These are phyloP conservation scores for Xylaria sp. DNA, from an alignment of 2,329 filamentous ascomycete species.

Conservation along the genomic window DNA sequence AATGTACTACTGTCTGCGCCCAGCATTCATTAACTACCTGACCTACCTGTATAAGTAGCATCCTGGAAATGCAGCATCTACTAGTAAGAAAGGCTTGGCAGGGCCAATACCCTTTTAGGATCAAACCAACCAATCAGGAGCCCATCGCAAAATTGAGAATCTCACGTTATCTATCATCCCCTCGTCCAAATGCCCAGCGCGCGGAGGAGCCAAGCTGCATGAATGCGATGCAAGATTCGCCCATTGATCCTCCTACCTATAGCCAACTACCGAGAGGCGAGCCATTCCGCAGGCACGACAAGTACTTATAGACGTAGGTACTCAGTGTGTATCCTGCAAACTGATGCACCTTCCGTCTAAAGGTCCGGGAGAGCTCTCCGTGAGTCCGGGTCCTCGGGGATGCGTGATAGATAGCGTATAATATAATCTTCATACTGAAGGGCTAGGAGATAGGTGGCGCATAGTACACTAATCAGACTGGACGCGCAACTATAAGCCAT, in stretches of 20 bases:
- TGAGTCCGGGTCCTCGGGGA: constrained; percentile 5
- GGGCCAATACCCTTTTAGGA: constrained; percentile 33
- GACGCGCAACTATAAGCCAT: too few species aligned
- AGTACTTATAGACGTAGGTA: neutral
- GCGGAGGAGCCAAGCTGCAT: neutral
- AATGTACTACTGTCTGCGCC: too few species aligned
- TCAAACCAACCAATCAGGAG: constrained; percentile 30
- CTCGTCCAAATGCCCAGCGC: constrained; percentile 21
- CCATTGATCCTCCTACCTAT: neutral
- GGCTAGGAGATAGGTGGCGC: too few species aligned
- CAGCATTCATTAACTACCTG: neutral
- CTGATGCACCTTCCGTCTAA: constrained; percentile 39
- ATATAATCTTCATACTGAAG: too few species aligned
- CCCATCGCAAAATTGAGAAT: constrained; percentile 29
- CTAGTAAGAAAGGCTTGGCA: constrained; percentile 19
- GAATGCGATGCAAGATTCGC: constrained; percentile 24
- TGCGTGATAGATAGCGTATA: too few species aligned
- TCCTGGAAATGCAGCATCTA: neutral
- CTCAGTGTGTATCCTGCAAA: constrained; percentile 22
- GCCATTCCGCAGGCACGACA: neutral
- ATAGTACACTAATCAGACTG: too few species aligned
- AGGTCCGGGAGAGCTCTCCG: constrained; percentile 4
- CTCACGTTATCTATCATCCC: constrained; percentile 38
- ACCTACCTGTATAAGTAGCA: neutral
- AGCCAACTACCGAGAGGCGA: constrained; percentile 6